Conservation (phyloP, 805 yeast genomes). For the Metschnikowia vanudenii region DNA sequence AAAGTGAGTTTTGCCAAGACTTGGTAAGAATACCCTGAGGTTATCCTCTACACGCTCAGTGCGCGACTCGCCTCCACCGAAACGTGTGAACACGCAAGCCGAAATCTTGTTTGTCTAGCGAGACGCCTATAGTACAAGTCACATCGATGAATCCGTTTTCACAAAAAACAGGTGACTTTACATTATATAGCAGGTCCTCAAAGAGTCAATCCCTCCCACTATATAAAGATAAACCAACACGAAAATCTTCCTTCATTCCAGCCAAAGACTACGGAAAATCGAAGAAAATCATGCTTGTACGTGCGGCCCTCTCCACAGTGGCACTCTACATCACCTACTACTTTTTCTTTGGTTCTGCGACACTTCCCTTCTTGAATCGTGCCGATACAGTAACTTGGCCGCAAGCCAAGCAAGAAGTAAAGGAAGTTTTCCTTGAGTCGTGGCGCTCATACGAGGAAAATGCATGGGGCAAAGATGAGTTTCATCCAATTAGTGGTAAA, state of each 20-base stretch:
- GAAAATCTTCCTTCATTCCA: conserved; percentile 10
- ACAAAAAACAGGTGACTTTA: conserved; percentile 12
- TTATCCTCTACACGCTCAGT: too few relatives aligned
- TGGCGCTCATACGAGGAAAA: conserved; percentile 74
- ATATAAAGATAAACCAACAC: conserved; percentile 21
- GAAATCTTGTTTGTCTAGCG: neutral
- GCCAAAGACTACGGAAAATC: conserved; percentile 7
- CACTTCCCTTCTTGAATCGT: conserved; percentile 1
- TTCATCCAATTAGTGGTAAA: conserved; percentile 59
- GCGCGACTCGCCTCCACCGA: conserved; percentile 1
- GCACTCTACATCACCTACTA: conserved; percentile 16
- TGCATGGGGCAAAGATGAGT: conserved; percentile 86
- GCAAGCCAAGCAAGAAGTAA: conserved; percentile 55
- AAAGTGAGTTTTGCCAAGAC: too few relatives aligned
- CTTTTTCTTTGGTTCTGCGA: conserved; percentile 2
- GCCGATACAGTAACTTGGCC: conserved; percentile 37
- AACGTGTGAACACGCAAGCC: neutral
- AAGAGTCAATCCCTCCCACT: conserved; percentile 17
- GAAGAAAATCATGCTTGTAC: conserved; percentile 15
- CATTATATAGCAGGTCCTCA: conserved; percentile 12
- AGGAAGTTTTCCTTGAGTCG: conserved; percentile 64
- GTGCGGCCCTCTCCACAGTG: conserved; percentile 15
- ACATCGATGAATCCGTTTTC: conserved; percentile 16
- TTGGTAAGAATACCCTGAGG: too few relatives aligned
- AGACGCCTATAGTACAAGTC: conserved; percentile 1